Conservation (phyloP, 164 flowering plant species). For the Saururus chinensis region DNA sequence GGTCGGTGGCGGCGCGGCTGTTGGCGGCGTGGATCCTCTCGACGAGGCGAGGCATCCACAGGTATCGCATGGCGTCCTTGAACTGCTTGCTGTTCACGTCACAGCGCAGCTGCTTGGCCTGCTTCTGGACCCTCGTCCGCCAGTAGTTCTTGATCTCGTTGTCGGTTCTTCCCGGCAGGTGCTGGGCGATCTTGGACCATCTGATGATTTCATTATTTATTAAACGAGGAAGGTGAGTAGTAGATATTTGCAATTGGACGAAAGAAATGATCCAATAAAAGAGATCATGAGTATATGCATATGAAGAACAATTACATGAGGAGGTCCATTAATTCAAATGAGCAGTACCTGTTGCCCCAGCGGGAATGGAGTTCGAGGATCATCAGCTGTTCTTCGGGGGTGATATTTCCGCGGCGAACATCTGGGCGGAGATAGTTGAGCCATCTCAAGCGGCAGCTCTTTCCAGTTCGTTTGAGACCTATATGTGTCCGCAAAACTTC, state of each 20-base stretch:
- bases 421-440: constrained; percentile 71
- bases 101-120: constrained; percentile 11
- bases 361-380: constrained; percentile 71
- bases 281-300: no score
- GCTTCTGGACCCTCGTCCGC: constrained; percentile 11
- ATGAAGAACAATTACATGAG: no score
- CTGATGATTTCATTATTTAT: not conserved
- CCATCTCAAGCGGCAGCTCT: constrained; percentile 74
- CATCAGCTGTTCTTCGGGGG: constrained; percentile 65
- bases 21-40: constrained; percentile 6
- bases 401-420: constrained; percentile 69
- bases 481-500: not conserved
- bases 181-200: constrained; percentile 9
- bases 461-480: constrained; percentile 76
- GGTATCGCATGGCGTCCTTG: constrained; percentile 9
- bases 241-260: no score
- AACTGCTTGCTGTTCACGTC: constrained; percentile 13
- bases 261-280: no score
- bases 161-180: constrained; percentile 8
- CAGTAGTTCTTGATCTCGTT: constrained; percentile 13
- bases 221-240: not conserved
- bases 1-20: not conserved
- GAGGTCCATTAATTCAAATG: no score
- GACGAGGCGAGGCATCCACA: constrained; percentile 8
- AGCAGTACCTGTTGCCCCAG: constrained; percentile 53